Percentiles rank a stretch among this genome's conserved stretches.
These are phyloP conservation scores for Eutrema salsugineum DNA, from an alignment of 441 rosid genomes.

Conservation along the genomic window DNA sequence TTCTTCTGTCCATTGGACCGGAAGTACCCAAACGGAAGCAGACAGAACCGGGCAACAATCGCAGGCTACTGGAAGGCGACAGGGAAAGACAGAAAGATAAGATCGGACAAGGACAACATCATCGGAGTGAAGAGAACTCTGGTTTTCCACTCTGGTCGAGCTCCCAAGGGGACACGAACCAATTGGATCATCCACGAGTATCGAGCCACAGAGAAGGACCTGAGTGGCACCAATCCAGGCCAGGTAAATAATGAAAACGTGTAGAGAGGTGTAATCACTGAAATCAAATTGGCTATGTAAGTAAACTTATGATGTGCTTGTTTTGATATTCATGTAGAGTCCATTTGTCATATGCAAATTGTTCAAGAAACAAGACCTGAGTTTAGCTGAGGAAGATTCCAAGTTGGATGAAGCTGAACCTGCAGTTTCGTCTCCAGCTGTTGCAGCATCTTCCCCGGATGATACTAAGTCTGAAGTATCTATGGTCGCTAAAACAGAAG, in stretches of 20 bases:
- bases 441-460: slow-evolving; percentile 34
- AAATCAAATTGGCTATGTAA: neutral
- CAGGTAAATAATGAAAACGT: slow-evolving; percentile 19
- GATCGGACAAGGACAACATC: slow-evolving; percentile 49
- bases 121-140: slow-evolving; percentile 95
- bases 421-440: slow-evolving; percentile 33
- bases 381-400: slow-evolving; percentile 25
- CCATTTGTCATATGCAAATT: slow-evolving; percentile 74
- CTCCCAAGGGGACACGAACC: slow-evolving; percentile 77
- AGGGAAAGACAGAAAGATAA: slow-evolving; percentile 77
- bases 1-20: slow-evolving; percentile 95
- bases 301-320: neutral
- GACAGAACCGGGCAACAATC: slow-evolving; percentile 82
- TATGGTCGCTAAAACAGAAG: slow-evolving; percentile 27
- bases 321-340: slow-evolving; percentile 42
- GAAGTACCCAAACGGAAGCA: slow-evolving; percentile 91
- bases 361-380: slow-evolving; percentile 68
- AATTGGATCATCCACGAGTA: slow-evolving; percentile 97
- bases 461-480: slow-evolving; percentile 42
- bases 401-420: slow-evolving; percentile 44
- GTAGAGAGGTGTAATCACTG: neutral
- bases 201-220: slow-evolving; percentile 35
- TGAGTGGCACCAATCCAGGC: slow-evolving; percentile 27
- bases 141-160: slow-evolving; percentile 94
- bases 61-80: slow-evolving; percentile 99